Percentiles rank a stretch among this genome's conserved stretches.
These are phyloP conservation scores for Hygrophoropsis aurantiaca DNA, from an alignment of 768 basidiomycete genomes.

Conservation along the genomic window DNA sequence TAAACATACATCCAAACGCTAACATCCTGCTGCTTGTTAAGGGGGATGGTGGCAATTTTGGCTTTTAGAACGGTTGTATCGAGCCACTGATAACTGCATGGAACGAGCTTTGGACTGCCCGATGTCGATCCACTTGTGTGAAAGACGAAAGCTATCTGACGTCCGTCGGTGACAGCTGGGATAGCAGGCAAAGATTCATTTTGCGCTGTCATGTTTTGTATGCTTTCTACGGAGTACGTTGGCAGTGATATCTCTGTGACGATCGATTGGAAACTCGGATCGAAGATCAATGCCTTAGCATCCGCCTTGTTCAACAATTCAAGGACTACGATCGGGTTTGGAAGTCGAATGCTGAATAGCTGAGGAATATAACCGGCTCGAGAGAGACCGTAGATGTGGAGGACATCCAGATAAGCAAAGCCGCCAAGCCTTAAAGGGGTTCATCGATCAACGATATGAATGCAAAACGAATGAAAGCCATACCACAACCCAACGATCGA, in stretches of 20 bases:
- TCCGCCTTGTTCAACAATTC: constrained; percentile 65
- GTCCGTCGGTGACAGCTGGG: constrained; percentile 27
- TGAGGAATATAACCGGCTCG: constrained; percentile 79
- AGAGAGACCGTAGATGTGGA: constrained; percentile 74
- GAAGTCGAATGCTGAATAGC: constrained; percentile 74
- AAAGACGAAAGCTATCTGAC: constrained; percentile 64
- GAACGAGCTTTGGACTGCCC: constrained; percentile 80
- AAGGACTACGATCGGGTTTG: constrained; percentile 68
- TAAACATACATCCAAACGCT: constrained; percentile 67
- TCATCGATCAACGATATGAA: constrained; percentile 8
- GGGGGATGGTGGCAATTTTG: constrained; percentile 47
- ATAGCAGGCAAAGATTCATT: constrained; percentile 44
- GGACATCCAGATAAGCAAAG: constrained; percentile 66
- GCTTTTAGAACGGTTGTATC: constrained; percentile 63
- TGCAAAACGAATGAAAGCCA: constrained; percentile 20
- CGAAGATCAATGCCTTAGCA: constrained; percentile 65
- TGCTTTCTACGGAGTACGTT: constrained; percentile 43
- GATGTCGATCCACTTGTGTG: constrained; percentile 84
- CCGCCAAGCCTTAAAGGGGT: constrained; percentile 60
- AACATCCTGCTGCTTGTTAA: constrained; percentile 58
- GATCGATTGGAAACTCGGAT: constrained; percentile 50
- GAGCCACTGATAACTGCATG: constrained; percentile 68
- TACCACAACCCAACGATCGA: constrained; percentile 78
- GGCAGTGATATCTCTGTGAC: constrained; percentile 49
- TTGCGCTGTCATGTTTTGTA: constrained; percentile 36